phyloP scores from a whole-genome alignment of 176 grass and related monocot genomes.

The Lolium rigidum region DNA sequence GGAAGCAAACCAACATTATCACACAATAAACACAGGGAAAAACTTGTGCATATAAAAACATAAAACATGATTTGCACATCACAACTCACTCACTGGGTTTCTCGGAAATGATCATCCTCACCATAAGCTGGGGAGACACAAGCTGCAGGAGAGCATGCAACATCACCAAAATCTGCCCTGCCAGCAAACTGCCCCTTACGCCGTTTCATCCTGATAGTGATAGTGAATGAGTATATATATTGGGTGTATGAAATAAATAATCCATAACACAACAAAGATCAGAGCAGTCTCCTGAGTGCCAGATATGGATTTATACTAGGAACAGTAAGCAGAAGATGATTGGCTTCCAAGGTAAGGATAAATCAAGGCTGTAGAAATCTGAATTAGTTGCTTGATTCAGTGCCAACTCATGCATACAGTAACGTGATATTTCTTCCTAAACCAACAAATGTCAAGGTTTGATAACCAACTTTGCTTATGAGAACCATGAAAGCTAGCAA shows the following conservation, averaged over 20 bases:
- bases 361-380: slow-evolving; percentile 12
- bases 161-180: slow-evolving; percentile 52
- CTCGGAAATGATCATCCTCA: slow-evolving; percentile 55
- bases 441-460: not conserved
- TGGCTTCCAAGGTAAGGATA: slow-evolving; percentile 14
- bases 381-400: slow-evolving; percentile 8
- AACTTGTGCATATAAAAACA: slow-evolving; percentile 17
- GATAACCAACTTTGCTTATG: not conserved
- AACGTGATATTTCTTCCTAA: slow-evolving; percentile 29
- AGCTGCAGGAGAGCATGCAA: slow-evolving; percentile 49
- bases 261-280: slow-evolving; percentile 7
- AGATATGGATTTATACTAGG: slow-evolving; percentile 14
- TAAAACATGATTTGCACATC: slow-evolving; percentile 29
- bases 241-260: slow-evolving; percentile 28
- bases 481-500: not conserved
- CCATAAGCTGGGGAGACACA: slow-evolving; percentile 35
- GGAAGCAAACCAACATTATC: slow-evolving; percentile 43
- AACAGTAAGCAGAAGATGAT: slow-evolving; percentile 24
- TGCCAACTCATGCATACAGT: slow-evolving; percentile 13
- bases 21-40: slow-evolving; percentile 10
- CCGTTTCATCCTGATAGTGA: slow-evolving; percentile 58
- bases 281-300: not conserved
- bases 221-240: slow-evolving; percentile 26
- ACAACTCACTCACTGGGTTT: slow-evolving; percentile 58
- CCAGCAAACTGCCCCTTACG: slow-evolving; percentile 70